Evolutionary conservation across 805 yeast species (phyloP).

Genomic region (Yarrowia sp.): DNA sequence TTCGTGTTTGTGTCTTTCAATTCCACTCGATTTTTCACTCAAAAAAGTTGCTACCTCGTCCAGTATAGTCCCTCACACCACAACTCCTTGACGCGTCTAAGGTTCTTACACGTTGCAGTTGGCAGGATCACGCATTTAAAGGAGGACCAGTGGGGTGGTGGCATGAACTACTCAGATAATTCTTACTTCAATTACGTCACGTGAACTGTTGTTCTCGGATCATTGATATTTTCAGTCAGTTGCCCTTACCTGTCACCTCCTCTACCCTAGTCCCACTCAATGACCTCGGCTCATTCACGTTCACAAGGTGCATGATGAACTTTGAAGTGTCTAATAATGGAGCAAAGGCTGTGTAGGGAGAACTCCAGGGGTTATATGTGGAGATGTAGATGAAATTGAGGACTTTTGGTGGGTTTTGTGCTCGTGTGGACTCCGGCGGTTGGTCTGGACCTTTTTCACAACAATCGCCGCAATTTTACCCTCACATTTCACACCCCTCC

Average conservation of each 20-base stretch:
- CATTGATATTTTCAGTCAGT: too few relatives aligned
- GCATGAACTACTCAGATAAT: accelerated
- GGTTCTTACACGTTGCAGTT: slow-evolving; percentile 35
- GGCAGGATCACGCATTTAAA: slow-evolving; percentile 10
- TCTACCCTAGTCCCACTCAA: too few relatives aligned
- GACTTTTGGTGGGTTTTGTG: too few relatives aligned
- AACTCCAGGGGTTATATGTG: too few relatives aligned
- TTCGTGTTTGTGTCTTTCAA: background rate
- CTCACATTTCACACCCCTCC: background rate
- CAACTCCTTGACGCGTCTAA: slow-evolving; percentile 22
- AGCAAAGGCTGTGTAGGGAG: slow-evolving; percentile 9
- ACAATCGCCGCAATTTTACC: too few relatives aligned
- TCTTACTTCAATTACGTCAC: background rate
- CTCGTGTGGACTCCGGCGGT: too few relatives aligned
- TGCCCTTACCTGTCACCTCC: too few relatives aligned
- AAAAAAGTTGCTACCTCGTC: too few relatives aligned
- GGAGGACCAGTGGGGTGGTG: background rate
- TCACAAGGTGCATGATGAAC: slow-evolving; percentile 16
- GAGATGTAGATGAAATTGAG: background rate
- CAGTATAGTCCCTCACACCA: background rate
- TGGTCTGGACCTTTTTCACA: background rate
- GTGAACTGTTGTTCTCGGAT: background rate
- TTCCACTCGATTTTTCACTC: too few relatives aligned
- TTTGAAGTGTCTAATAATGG: slow-evolving; percentile 7
- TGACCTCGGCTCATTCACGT: slow-evolving; percentile 31